These are phyloP conservation scores for Penicillium sp. DNA, from an alignment of 2,329 filamentous ascomycete species.

Conservation along the genomic window DNA sequence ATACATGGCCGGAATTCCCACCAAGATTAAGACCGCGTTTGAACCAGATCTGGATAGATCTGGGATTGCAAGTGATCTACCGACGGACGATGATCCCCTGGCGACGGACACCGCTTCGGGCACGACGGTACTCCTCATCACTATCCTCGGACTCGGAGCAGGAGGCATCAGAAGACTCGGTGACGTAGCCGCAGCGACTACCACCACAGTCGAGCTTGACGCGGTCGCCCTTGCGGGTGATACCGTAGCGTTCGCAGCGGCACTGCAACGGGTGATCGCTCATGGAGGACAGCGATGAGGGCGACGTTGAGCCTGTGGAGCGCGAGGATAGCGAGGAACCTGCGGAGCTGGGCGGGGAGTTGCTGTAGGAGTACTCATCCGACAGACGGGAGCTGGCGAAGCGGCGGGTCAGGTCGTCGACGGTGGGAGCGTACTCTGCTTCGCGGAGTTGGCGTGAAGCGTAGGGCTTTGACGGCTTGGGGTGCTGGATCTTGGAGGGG, in stretches of 20 bases:
- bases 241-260: conserved; percentile 93
- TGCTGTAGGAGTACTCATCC: conserved; percentile 68
- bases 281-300: conserved; percentile 60
- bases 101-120: conserved; percentile 32
- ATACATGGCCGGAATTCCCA: conserved; percentile 10
- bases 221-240: conserved; percentile 86
- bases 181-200: conserved; percentile 72
- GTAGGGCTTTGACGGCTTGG: conserved; percentile 82
- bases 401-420: conserved; percentile 74
- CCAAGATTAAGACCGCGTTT: background rate
- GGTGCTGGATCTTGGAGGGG: conserved; percentile 81
- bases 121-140: conserved; percentile 38
- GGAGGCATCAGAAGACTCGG: conserved; percentile 61
- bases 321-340: conserved; percentile 69
- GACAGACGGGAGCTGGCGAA: conserved; percentile 67
- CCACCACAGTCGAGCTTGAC: conserved; percentile 96
- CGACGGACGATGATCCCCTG: conserved; percentile 40
- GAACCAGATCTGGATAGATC: background rate
- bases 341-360: conserved; percentile 66
- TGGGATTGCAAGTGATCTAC: conserved; percentile 19
- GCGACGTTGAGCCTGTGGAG: conserved; percentile 54
- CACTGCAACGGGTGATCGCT: conserved; percentile 62
- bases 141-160: conserved; percentile 55
- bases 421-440: conserved; percentile 69
- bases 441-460: conserved; percentile 83